Conservation (phyloP, 441 rosid species). For the Rhodomyrtus psidioides region DNA sequence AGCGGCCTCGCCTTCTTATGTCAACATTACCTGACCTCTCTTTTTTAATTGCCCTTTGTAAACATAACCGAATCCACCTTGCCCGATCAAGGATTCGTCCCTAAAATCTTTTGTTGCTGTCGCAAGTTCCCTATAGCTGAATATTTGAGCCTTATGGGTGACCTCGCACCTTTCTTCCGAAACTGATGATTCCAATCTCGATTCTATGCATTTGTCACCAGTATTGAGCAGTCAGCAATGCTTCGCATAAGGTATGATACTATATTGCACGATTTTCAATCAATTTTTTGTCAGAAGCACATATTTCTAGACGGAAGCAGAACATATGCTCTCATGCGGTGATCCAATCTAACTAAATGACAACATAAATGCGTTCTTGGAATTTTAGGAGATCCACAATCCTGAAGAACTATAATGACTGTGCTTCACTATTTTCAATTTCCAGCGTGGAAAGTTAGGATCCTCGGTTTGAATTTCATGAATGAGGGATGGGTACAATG, state of each 20-base stretch:
- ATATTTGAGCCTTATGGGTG: conserved; percentile 7
- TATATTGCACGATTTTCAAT: background rate
- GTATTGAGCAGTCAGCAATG: background rate
- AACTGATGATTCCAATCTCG: conserved; percentile 6
- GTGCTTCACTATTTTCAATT: background rate
- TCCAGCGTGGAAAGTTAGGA: background rate
- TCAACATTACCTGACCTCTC: conserved; percentile 26
- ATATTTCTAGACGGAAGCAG: background rate
- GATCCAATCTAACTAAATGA: background rate
- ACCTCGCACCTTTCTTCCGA: background rate
- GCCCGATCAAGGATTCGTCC: conserved; percentile 35
- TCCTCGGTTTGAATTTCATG: background rate
- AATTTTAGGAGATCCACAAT: background rate
- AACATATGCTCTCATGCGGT: background rate
- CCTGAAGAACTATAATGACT: background rate
- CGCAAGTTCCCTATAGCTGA: conserved; percentile 39
- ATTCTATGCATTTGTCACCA: conserved; percentile 6
- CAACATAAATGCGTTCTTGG: background rate
- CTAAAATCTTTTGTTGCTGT: conserved; percentile 36
- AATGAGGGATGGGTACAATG: background rate
- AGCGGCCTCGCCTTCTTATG: background rate
- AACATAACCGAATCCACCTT: conserved; percentile 57
- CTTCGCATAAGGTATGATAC: background rate
- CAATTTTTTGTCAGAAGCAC: background rate
- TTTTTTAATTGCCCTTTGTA: conserved; percentile 27